Evolutionary conservation across 345 rosid species (phyloP).

Genomic region (Euphorbia pulcherrima): DNA sequence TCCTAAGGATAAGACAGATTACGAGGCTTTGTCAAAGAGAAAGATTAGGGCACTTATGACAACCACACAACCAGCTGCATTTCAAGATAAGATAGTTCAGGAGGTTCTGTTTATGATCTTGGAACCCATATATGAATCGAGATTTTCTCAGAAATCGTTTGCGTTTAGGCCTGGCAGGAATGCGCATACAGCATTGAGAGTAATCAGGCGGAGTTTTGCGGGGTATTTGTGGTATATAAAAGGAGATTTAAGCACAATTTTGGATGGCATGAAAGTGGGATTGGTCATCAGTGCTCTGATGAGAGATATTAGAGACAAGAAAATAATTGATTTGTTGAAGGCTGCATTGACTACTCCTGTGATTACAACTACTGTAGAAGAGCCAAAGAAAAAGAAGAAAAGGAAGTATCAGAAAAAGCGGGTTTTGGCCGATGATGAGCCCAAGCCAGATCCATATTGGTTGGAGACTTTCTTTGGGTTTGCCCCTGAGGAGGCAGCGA

Average conservation of each 20-base stretch:
- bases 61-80: conserved; percentile 76
- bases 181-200: conserved; percentile 81
- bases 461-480: conserved; percentile 89
- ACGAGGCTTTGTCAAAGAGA: conserved; percentile 81
- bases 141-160: conserved; percentile 81
- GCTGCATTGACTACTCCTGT: conserved; percentile 78
- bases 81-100: conserved; percentile 94
- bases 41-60: conserved; percentile 87
- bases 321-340: conserved; percentile 80
- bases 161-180: conserved; percentile 91
- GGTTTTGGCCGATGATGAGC: conserved; percentile 94
- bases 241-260: conserved; percentile 86
- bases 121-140: conserved; percentile 80
- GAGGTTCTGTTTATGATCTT: conserved; percentile 81
- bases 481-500: conserved; percentile 95
- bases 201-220: conserved; percentile 78
- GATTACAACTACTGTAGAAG: conserved; percentile 52
- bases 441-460: conserved; percentile 98
- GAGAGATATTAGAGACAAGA: conserved; percentile 96
- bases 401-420: conserved; percentile 90
- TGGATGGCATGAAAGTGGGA: conserved; percentile 91
- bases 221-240: conserved; percentile 90
- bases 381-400: conserved; percentile 60
- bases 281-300: conserved; percentile 74
- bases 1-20: conserved; percentile 80